Percentiles rank a stretch among this genome's conserved stretches.
These are phyloP conservation scores for Westerdykella sp. DNA, from an alignment of 2,329 filamentous ascomycete species.

Conservation along the genomic window DNA sequence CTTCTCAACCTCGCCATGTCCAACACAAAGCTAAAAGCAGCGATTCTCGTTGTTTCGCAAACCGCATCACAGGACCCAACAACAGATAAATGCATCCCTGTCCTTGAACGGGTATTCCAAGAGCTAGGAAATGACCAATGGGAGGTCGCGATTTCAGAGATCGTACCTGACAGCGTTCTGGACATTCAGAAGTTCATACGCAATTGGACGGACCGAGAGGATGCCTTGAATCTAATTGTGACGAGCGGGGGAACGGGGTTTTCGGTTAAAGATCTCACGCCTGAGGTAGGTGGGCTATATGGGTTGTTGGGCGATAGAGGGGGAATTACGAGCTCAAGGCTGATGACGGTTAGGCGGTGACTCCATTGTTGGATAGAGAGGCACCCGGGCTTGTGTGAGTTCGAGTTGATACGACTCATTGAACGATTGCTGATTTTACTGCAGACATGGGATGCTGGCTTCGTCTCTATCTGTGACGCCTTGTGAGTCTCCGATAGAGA, in stretches of 20 bases:
- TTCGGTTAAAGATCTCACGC: conserved; percentile 74
- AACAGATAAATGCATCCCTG: conserved; percentile 65
- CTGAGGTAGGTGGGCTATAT: conserved; percentile 57
- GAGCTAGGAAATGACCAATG: conserved; percentile 64
- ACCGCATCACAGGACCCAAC: conserved; percentile 76
- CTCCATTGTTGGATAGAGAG: conserved; percentile 71
- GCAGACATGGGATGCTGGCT: conserved; percentile 82
- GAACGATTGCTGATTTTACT: conserved; percentile 8
- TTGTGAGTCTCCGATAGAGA: conserved; percentile 53
- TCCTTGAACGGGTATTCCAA: conserved; percentile 63
- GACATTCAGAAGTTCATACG: conserved; percentile 70
- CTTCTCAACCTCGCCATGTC: conserved; percentile 20
- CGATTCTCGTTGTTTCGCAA: conserved; percentile 82
- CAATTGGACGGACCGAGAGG: conserved; percentile 63
- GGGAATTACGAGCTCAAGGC: conserved; percentile 2
- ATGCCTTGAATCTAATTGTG: conserved; percentile 65
- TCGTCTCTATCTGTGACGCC: conserved; percentile 80
- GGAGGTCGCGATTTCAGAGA: conserved; percentile 61
- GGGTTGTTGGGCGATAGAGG: neutral
- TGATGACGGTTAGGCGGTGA: conserved; percentile 57
- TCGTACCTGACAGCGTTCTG: conserved; percentile 70
- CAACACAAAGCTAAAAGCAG: conserved; percentile 55
- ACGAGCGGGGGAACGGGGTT: conserved; percentile 95
- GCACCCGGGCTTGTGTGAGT: conserved; percentile 76
- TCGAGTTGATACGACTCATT: neutral